Base-by-base conservation (phyloP, 371 early-diverging fungal species). In the Mortierella polycephala region DNA sequence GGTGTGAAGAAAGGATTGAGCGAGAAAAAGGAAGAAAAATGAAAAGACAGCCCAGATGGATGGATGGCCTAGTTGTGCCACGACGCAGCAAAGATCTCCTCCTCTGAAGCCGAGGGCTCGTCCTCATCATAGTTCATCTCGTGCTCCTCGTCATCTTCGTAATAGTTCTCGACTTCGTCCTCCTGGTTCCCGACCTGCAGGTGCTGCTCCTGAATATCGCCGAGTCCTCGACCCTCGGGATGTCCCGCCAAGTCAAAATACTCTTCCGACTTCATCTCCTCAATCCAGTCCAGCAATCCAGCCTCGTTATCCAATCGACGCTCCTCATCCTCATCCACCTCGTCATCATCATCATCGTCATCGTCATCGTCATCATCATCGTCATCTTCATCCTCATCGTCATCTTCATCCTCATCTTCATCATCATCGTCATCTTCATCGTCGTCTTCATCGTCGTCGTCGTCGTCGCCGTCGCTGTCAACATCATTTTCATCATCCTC, bases 191-290 rank as follows among this genome's bases (percentile, higher is more conserved):
- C 30, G 30, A 12, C 44, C 23, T 60, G 23, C 13, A 23, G 13
- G 49, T 59, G 54, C 45, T 70, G 39, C 1, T 44, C 39, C 60
- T 64, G 59, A 7, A 10, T 37, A n/a, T 55, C 60, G 12, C 50
- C 51, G 14, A 41, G 12, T 14, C 47, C 45, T 18, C 45, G n/a
- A 10, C 66, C 70, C 13, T 53, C 60, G 12, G 69, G 69, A 30
- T 69, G 65, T 7, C 75, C 75, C 1, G 58, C 61, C 40, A 74
- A 30, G 18, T 74, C 57, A 42, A 64, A 65, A 53, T 69, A 69
- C 44, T 74, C 75, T 46, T 74, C 75, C 10, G 69, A 69, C 66
- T 65, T 75, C 75, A 75, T 75, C 41, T 75, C 75, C 59, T 75
- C 75, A 49, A 75, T 62, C 75, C 75, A 75, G 47, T 75, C 75